Evolutionary conservation across 768 basidiomycete genomes (phyloP), one percentile per base, ranked within the genome.

Genomic region (Rhizopogon vesiculosus): DNA sequence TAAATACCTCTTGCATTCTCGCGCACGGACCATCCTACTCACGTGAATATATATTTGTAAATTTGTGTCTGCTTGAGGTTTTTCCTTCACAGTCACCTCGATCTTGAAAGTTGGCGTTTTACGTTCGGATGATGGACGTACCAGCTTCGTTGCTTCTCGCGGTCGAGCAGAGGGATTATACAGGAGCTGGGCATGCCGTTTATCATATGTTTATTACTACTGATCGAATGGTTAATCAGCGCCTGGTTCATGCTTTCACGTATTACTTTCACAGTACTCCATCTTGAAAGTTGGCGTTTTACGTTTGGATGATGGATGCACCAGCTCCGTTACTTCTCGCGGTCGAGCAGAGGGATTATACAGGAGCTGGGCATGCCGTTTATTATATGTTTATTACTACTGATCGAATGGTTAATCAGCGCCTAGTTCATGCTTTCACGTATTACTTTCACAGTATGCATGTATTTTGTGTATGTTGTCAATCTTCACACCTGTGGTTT

Each of bases 141-240:
- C 38, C 41, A 33, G 35, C 61, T 66, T 69, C 60, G 60, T 62
- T 49, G 57, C 59, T 62, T 55, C 57, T 59, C 66, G 68, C 57
- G 58, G 66, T 71, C 76, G 83, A 82, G 83, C 64, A 85, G 76
- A 84, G 58, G 51, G 62, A 76, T 56, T 56, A 61, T 58, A 57
- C 81, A 77, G 64, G 74, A 74, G 72, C 85, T 87, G 85, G 86
- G 86, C 86, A 85, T 87, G 84, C 78, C 82, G 78, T 81, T 77
- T 74, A 67, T 78, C 77, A 64, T 64, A 57, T 64, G 31, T 28
- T 45, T 62, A 58, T 62, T 60, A 60, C 64, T 60, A 80, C 69
- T 70, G 83, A 75, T 76, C 65, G 72, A 66, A 76, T 76, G 86
- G 84, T 77, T 81, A 87, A 88, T 88, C 86, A 86, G 85, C 73